Evolutionary conservation across 2,329 filamentous ascomycete genomes (phyloP), one percentile per base, ranked within the genome.

Genomic region (Pseudogymnoascus sp.): DNA sequence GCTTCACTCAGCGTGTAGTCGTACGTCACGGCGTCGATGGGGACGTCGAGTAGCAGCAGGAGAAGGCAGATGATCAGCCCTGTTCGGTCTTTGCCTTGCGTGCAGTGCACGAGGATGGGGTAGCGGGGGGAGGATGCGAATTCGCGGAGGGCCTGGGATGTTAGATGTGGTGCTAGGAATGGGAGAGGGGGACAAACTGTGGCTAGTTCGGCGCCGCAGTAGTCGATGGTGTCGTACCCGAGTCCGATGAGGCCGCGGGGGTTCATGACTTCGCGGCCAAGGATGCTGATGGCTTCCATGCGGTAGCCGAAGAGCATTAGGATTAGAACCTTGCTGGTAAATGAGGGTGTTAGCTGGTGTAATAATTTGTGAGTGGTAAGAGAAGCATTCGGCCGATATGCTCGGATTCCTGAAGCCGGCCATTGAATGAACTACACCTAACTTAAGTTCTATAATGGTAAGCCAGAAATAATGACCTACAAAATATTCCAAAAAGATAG

Each of bases 61-160:
- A 88, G 75, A 3, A 96, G 77, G 42, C 88, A 78, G 4, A 91
- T 79, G 10, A 90, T 79, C 11, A 96, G 77, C 0, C 92, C 92
- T 1, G 86, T 92, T 1, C 92, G 83, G 71, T 96, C 92, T 73
- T 96, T 96, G 64, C 92, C 92, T 71, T 96, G 91, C 0, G 91
- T 95, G 74, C 92, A 96, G 74, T 96, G 91, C 2, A 95, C 77
- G 6, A 96, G 72, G 0, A 86, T 75, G 0, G 91, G 91, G 67
- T 86, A 85, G 14, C 79, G 79, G 0, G 73, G 68, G 2, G 77
- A 72, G 1, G 79, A 73, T 8, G 79, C 75, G 23, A 85, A 74
- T 5, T 83, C 73, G 6, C 77, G 75, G 39, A 86, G 81, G 29
- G 82, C 76, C 69, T 79, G 60, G 60, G 37, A 66, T 36, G 34